phyloP scores from a whole-genome alignment of 108 stramenopile genomes.

The Cyclotella baltica region DNA sequence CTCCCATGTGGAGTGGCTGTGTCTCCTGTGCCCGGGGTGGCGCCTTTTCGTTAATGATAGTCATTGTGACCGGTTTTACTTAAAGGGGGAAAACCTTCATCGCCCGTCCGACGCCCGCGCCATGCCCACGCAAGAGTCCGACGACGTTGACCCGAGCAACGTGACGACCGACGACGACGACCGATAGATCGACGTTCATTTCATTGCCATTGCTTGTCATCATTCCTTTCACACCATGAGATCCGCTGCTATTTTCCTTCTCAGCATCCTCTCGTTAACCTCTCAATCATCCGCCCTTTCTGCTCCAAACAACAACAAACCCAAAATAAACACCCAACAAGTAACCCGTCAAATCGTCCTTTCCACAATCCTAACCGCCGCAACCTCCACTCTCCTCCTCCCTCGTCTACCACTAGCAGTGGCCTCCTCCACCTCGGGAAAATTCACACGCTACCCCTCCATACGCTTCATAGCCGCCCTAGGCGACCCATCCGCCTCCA shows the following conservation, averaged over 20 bases:
- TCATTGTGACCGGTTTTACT: no score
- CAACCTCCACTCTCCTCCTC: slow-evolving; percentile 5
- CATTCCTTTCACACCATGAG: neutral
- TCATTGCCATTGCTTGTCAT: no score
- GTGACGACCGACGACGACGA: neutral
- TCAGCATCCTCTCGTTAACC: neutral
- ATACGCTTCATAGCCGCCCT: slow-evolving; percentile 88
- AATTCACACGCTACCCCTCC: slow-evolving; percentile 64
- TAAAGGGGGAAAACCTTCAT: no score
- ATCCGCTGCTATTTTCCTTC: slow-evolving; percentile 3
- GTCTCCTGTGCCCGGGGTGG: no score
- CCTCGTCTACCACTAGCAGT: slow-evolving; percentile 1
- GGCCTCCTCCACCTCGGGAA: neutral
- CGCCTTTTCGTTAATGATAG: neutral
- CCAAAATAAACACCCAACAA: slow-evolving; percentile 6
- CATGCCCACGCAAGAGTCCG: no score
- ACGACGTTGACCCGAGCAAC: neutral
- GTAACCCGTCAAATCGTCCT: slow-evolving; percentile 1
- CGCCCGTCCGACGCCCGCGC: no score
- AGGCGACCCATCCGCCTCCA: slow-evolving; percentile 66
- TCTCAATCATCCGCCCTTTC: neutral
- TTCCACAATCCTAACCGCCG: slow-evolving; percentile 9
- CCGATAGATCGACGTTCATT: no score
- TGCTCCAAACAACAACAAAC: neutral
- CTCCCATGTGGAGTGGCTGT: no score